Evolutionary conservation across 768 basidiomycete genomes (phyloP).

Genomic region (Mycena capillaripes): DNA sequence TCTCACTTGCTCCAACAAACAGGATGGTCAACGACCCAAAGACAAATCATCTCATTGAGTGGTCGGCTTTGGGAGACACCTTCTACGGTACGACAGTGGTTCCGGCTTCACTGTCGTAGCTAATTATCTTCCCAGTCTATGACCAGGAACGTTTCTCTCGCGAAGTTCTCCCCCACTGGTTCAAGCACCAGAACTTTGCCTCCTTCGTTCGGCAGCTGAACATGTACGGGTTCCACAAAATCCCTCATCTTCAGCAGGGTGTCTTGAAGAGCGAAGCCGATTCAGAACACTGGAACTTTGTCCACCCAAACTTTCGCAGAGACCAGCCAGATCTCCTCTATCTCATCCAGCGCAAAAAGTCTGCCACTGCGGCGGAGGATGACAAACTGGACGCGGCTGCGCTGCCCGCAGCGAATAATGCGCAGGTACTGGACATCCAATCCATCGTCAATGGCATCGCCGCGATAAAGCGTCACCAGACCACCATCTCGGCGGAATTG

Average conservation of each 20-base stretch:
- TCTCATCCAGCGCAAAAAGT: constrained; percentile 91
- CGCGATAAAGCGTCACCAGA: constrained; percentile 92
- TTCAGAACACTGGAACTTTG: constrained; percentile 92
- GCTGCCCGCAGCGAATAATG: constrained; percentile 42
- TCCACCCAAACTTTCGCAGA: constrained; percentile 89
- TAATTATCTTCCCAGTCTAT: constrained; percentile 69
- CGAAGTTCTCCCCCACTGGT: constrained; percentile 93
- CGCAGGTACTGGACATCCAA: constrained; percentile 80
- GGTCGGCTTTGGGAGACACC: constrained; percentile 92
- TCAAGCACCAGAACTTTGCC: constrained; percentile 97
- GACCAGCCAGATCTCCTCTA: constrained; percentile 91
- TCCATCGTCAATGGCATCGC: constrained; percentile 86
- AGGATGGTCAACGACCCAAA: constrained; percentile 94
- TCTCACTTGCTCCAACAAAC: constrained; percentile 47
- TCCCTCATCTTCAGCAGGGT: constrained; percentile 96
- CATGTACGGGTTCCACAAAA: constrained; percentile 97
- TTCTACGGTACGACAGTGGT: constrained; percentile 78
- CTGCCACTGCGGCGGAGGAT: constrained; percentile 54
- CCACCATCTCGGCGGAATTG: constrained; percentile 90
- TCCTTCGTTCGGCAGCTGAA: constrained; percentile 95
- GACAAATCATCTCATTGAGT: constrained; percentile 89
- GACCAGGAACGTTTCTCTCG: constrained; percentile 93
- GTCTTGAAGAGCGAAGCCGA: constrained; percentile 88
- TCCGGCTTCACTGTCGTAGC: background rate
- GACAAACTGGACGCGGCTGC: constrained; percentile 48